Base-by-base conservation (phyloP, 129 eudicot genomes). In the Gnaphalium uliginosum region DNA sequence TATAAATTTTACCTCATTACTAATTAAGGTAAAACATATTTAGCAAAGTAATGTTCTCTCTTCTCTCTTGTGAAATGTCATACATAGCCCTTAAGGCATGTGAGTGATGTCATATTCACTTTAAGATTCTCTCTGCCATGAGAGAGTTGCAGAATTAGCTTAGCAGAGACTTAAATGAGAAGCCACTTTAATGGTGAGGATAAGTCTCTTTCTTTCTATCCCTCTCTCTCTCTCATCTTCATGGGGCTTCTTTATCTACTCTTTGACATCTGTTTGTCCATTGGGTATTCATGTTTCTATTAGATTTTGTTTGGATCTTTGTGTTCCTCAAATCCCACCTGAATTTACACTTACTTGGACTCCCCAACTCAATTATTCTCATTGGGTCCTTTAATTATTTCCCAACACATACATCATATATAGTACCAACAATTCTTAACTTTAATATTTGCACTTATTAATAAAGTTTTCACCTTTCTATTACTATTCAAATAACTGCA, bases 281-380 rank as follows among this genome's bases (percentile, higher is more conserved):
- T 79, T 37, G 72, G 68, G 13, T 69, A 43, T 77, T 71, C 5
- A 73, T 59, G 79, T 73, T 75, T 68, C 77, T 48, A 56, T 79
- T 84, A 76, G 91, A 82, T 84, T 85, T 78, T 73, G 65, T 76
- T 79, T 75, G 63, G 81, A 87, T 82, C 69, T 81, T 85, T 80
- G 81, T 84, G 92, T 72, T 77, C 83, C 81, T 63, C 21, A 69
- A 53, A 68, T 81, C 79, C 59, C 79, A 76, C 78, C 75, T 56
- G 78, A 70, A 70, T 72, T 71, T 66, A 64, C 78, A 72, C 78
- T 21, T 39, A 62, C 37, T 48, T 75, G 80, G 68, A 73, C 74
- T 73, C 64, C 13, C 70, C 59, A 48, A 62, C 68, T 60, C 66
- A 60, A 29, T 63, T 64, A 64, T 26, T 64, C 76, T 61, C 72